Percentiles rank a stretch among this genome's conserved stretches.
phyloP scores from a whole-genome alignment of 495 filamentous ascomycete species.

The Aspergillus panamensis region DNA sequence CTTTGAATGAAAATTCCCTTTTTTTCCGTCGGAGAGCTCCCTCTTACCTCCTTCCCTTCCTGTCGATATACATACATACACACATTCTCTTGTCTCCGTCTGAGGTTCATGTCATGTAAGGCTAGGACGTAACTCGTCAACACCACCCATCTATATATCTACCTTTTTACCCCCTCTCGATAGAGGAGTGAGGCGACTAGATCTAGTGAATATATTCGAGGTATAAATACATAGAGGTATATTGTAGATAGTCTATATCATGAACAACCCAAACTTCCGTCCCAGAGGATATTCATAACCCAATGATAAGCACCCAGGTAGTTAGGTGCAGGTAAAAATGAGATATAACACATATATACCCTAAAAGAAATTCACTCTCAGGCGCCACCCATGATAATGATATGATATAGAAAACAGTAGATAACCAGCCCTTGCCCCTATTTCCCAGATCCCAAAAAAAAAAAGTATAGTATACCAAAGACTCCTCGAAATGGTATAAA shows the following conservation, averaged over 20 bases:
- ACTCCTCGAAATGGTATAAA: too few relatives aligned
- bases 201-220: background rate
- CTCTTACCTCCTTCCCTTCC: constrained; percentile 1
- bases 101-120: constrained; percentile 6
- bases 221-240: background rate
- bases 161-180: background rate
- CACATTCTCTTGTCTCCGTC: background rate
- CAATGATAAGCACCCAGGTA: background rate
- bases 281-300: background rate
- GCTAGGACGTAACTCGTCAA: constrained; percentile 1
- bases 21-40: background rate
- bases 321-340: background rate
- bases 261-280: too few relatives aligned
- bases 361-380: background rate
- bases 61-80: constrained; percentile 17
- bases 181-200: background rate
- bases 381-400: background rate
- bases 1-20: constrained; percentile 3
- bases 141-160: background rate
- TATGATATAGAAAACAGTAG: too few relatives aligned
- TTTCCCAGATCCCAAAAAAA: too few relatives aligned
- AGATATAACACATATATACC: background rate
- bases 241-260: too few relatives aligned
- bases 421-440: too few relatives aligned
- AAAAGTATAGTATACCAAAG: too few relatives aligned